Evolutionary conservation across 225 moss, liverwort and hornwort genomes (phyloP), one percentile per base, ranked within the genome.

Genomic region (Climacium dendroides): DNA sequence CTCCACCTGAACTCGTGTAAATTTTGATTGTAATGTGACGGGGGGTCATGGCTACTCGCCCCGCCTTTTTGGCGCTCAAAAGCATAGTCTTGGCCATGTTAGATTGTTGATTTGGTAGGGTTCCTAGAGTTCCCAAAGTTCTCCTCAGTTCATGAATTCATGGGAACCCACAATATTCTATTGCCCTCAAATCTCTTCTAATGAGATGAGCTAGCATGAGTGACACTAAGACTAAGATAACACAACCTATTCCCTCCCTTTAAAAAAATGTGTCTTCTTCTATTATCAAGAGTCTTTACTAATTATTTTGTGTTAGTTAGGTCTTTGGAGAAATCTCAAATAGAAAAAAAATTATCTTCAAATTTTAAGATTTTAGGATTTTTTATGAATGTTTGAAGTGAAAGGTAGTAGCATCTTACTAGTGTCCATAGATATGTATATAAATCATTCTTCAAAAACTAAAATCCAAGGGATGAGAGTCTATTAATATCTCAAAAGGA

Each of bases 301-400:
- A 66, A 22, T 37, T 37, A 37, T 4, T 37, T 66, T n/a, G n/a
- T n/a, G 0, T 37, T 23, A 13, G 7, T 37, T 6, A 23, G 23
- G 0, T 4, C 0, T 67, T 37, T 67, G 23, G 4, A 67, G 0
- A 13, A 67, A 67, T 37, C 4, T 23, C 0, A 12, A 7, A 5
- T 23, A 45, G 45, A 11, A 20, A 20, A n/a, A 29, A n/a, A 25
- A 43, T 5, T 3, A 15, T 70, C 5, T 8, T 41, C 15, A 41
- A 41, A 25, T 41, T 70, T 0, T n/a, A n/a, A 45, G 6, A 6
- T 41, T 7, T 71, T 41, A 6, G 16, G 0, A 23, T 37, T 23
- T 37, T 23, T 1, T 12, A 23, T 13, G 0, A 37, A 13, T 37
- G 39, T 67, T 70, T 43, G 15, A 43, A 71, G 15, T 5, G 1